Base-by-base conservation (phyloP, 176 grass and related monocot species). In the Oryza officinalis region DNA sequence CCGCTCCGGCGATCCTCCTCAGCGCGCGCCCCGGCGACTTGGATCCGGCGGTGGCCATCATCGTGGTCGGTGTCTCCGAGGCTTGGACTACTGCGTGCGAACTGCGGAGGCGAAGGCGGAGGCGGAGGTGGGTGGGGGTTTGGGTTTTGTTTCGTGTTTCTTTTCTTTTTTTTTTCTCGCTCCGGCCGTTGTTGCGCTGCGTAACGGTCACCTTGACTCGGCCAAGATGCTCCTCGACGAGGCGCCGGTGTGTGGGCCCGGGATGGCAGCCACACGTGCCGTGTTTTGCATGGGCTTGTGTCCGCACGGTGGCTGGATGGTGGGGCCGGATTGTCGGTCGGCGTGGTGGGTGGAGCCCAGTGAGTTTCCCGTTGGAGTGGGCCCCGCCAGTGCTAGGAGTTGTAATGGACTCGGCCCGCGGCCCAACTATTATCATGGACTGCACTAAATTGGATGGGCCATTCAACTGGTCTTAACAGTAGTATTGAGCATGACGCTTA, bases 191-290 rank as follows among this genome's bases (percentile, higher is more conserved):
- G 86, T 8, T 13, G 38, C 13, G 64, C 13, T 9, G 38, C 13
- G 64, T 46, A 90, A 90, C 88, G 88, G 84, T 90, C 79, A 86
- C 84, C 69, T 90, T 86, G 88, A 77, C 78, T 23, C 32, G 65
- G 15, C 35, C 3, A 27, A 73, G 78, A 86, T 86, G 87, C 77
- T 81, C 50, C 82, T 85, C 87, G 50, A 40, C 77, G 82, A 85
- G 71, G 87, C 69, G 72, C 0, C 4, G 5, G 15, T 31, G 1
- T 6, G 81, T 68, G 81, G 87, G 81, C 46, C 87, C 75, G 1
- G 8, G 5, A 0, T 17, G 27, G 4, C 86, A 78, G 74, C 8
- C 22, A 72, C 28, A 60, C 17, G 52, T 18, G 20, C 30, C 57
- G 74, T n/a, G 63, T 14, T 35, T 30, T 4, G 12, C 2, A 0